Base-by-base conservation (phyloP, 495 filamentous ascomycete genomes). In the Penicillium herquei region DNA sequence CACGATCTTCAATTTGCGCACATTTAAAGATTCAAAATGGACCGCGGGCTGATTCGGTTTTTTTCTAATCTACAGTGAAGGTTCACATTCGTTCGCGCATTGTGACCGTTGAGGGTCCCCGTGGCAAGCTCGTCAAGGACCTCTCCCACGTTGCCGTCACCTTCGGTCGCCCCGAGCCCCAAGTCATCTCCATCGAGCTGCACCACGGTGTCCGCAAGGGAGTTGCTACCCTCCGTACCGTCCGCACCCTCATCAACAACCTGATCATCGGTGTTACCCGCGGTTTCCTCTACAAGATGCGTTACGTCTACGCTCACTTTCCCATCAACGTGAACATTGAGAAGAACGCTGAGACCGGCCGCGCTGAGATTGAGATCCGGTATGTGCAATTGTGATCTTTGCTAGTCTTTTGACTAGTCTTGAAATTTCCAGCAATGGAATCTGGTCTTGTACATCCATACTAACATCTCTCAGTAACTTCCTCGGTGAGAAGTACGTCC, bases 221-320 rank as follows among this genome's bases (percentile, higher is more conserved):
- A 73, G 87, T 98, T 69, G 94, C 94, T 74, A 90, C 94, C 57
- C 90, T 98, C 71, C 93, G 94, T 67, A 98, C 94, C 67, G 94
- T 98, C 85, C 89, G 89, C 66, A 91, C 92, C 54, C 68, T 98
- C 76, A 96, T 98, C 83, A 89, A 94, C 84, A 98, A 98, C 87
- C 67, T 98, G 76, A 89, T 98, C 78, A 87, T 91, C 71, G 94
- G 94, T 76, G 94, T 98, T 57, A 98, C 95, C 71, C 92, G 89
- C 81, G 94, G 94, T 58, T 98, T 89, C 89, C 93, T 93, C 82
- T 98, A 98, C 89, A 98, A 98, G 89, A 98, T 98, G 94, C 90
- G 94, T 63, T 98, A 98, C 79, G 94, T 98, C 79, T 98, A 98
- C 76, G 94, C 94, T 67, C 94, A 98, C 86, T 98, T 98, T 74